Percentiles rank a stretch among this genome's conserved stretches.
These are phyloP conservation scores for Aspergillus thermomutatus DNA, from an alignment of 2,329 filamentous ascomycete genomes.

Conservation along the genomic window DNA sequence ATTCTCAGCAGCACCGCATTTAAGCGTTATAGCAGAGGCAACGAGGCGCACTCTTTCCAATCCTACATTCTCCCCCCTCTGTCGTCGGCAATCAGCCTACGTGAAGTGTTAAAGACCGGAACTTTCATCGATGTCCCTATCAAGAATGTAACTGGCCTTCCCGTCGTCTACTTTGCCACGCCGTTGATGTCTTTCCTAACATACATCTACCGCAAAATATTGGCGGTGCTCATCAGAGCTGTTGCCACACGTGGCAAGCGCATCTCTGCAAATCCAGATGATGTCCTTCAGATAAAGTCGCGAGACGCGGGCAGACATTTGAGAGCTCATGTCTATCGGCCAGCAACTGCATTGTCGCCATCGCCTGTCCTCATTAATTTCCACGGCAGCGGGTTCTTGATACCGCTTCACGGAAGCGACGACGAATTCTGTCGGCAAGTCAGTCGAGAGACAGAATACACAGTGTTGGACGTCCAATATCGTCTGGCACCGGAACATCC, in stretches of 20 bases:
- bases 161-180: neutral
- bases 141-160: neutral
- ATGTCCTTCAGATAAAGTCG: constrained; percentile 27
- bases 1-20: neutral
- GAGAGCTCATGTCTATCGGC: constrained; percentile 30
- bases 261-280: constrained; percentile 18
- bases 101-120: too few species aligned
- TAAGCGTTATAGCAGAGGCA: neutral
- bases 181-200: constrained; percentile 16
- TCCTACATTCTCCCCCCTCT: neutral
- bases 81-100: neutral
- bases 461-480: constrained; percentile 39
- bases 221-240: constrained; percentile 17
- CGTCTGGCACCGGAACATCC: constrained; percentile 40
- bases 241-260: neutral
- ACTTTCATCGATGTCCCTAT: neutral
- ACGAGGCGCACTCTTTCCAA: neutral
- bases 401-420: constrained; percentile 30
- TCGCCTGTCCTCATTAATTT: constrained; percentile 33
- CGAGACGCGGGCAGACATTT: constrained; percentile 28
- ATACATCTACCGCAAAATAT: constrained; percentile 21
- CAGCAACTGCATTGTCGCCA: constrained; percentile 13
- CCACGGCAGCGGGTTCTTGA: constrained; percentile 33
- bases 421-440: constrained; percentile 29
- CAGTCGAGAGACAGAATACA: constrained; percentile 24